Evolutionary conservation across 2,329 filamentous ascomycete species (phyloP), one percentile per base, ranked within the genome.

Genomic region (Penicillium sp.): DNA sequence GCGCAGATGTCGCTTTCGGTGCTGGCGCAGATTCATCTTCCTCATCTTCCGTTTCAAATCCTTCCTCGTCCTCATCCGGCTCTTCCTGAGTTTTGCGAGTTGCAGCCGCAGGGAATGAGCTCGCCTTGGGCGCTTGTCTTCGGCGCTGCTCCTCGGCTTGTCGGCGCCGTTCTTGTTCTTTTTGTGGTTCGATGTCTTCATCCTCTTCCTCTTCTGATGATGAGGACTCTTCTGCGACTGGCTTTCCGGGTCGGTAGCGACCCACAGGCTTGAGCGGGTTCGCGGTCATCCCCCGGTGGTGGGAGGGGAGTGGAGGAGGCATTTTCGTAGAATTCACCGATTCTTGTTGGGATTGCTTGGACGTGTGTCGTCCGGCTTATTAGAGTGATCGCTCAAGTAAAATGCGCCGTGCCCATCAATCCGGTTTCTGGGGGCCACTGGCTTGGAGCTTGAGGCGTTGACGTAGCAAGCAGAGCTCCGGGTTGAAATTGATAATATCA

Each of bases 211-310:
- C 78, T 48, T 78, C 76, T 3, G 74, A 74, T 3, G 75, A 78
- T 7, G 74, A 76, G 4, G 67, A 66, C 48, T 77, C 75, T 49
- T 80, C 77, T 13, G 72, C 71, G 33, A 78, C 63, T 45, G 86
- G 78, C 72, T 96, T 97, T 60, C 94, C 92, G 14, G 92, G 87
- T 52, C 91, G 86, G 65, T 96, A 88, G 51, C 94, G 88, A 61
- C 86, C 60, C 30, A 67, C 83, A 22, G 90, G 89, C 69, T 85
- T 86, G 52, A 87, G 75, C 3, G 90, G 91, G 67, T 96, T 96
- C 56, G 92, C 91, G 57, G 92, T 97, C 89, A 97, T 96, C 66
- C 89, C 88, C 54, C 73, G 70, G 53, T 72, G 70, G 18, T 63
- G 63, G 39, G 71, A 73, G 16, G 72, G 72, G 45, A 76, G 69